Evolutionary conservation across 495 filamentous ascomycete species (phyloP).

Genomic region (Thermochaetoides thermophila): DNA sequence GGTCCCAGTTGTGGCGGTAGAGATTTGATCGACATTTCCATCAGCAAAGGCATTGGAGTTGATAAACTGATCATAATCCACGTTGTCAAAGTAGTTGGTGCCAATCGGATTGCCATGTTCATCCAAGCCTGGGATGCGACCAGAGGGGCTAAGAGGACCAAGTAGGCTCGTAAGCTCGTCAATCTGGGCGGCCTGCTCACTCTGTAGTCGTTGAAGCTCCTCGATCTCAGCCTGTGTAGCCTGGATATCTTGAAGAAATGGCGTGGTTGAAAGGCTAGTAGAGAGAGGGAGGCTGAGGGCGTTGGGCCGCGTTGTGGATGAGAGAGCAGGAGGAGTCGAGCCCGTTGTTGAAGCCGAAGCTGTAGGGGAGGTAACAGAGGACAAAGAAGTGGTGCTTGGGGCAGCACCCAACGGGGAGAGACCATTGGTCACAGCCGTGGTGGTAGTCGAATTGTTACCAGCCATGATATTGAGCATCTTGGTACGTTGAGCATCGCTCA

Average conservation of each 20-base stretch:
- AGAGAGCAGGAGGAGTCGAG: conserved; percentile 12
- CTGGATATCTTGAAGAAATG: conserved; percentile 43
- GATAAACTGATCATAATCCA: conserved; percentile 59
- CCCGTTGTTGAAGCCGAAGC: conserved; percentile 1
- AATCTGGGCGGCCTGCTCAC: conserved; percentile 56
- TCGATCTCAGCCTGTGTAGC: conserved; percentile 60
- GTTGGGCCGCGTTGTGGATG: conserved; percentile 10
- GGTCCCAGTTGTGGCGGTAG: too few species aligned
- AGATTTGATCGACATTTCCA: conserved; percentile 1
- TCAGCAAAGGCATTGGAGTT: conserved; percentile 46
- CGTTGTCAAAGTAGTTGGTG: conserved; percentile 28
- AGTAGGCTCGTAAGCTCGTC: conserved; percentile 54
- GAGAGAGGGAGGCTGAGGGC: conserved; percentile 31
- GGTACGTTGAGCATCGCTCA: conserved; percentile 64
- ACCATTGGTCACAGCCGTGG: too few species aligned
- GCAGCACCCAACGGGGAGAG: too few species aligned
- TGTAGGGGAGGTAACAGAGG: conserved; percentile 1
- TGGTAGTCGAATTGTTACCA: conserved; percentile 7
- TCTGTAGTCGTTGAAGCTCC: conserved; percentile 53
- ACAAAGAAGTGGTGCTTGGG: neutral
- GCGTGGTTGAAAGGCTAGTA: conserved; percentile 41
- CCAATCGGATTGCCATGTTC: conserved; percentile 27
- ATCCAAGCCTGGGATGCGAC: conserved; percentile 60
- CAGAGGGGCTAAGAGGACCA: conserved; percentile 64
- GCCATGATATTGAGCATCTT: conserved; percentile 72